Evolutionary conservation across 768 basidiomycete genomes (phyloP).

Genomic region (Botryobasidium botryosum): DNA sequence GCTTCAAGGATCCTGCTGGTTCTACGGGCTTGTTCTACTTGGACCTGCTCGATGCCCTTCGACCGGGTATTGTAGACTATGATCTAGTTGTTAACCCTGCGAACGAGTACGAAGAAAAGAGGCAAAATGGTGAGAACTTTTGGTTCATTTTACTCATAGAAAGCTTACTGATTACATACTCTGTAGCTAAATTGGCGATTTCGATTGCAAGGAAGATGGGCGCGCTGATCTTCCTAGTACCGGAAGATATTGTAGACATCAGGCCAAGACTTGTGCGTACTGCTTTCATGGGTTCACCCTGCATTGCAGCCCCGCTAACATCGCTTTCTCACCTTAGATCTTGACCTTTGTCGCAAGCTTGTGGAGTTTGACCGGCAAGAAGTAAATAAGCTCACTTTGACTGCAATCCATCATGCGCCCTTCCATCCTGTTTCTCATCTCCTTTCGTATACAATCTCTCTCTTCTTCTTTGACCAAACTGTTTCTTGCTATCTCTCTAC

Average conservation of each 20-base stretch:
- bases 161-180: constrained; percentile 7
- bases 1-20: constrained; percentile 86
- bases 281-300: no score
- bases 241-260: constrained; percentile 93
- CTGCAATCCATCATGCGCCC: neutral
- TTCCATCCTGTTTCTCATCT: no score
- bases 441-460: no score
- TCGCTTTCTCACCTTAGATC: no score
- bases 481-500: no score
- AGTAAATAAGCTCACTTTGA: no score
- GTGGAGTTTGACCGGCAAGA: no score
- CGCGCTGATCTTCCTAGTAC: constrained; percentile 88
- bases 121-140: constrained; percentile 67
- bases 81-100: constrained; percentile 46
- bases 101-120: constrained; percentile 65
- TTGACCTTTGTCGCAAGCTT: no score
- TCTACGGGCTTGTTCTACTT: constrained; percentile 87
- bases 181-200: constrained; percentile 82
- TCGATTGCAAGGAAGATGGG: constrained; percentile 98
- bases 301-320: no score
- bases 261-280: constrained; percentile 67
- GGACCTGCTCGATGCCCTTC: constrained; percentile 76
- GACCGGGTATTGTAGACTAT: constrained; percentile 92
- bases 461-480: no score
- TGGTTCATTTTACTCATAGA: neutral